Percentiles rank a stretch among this genome's conserved stretches.
These are phyloP conservation scores for Pestalotiopsis sp. DNA, from an alignment of 2,329 filamentous ascomycete genomes.

Conservation along the genomic window DNA sequence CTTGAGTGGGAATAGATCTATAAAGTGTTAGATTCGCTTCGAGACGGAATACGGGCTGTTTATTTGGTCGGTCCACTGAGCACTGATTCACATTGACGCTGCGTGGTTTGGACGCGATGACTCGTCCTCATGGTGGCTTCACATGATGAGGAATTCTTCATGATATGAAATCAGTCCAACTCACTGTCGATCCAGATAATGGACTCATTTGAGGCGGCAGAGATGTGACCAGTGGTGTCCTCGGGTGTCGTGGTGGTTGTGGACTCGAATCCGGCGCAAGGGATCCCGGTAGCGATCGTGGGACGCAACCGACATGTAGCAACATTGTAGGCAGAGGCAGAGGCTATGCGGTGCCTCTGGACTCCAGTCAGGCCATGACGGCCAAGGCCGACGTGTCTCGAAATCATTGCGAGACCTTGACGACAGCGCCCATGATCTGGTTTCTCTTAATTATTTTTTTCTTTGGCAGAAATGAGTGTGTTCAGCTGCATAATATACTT, in stretches of 20 bases:
- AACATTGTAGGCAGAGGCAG: constrained; percentile 21
- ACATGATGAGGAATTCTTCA: background rate
- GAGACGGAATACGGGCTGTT: background rate
- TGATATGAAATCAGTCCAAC: constrained; percentile 27
- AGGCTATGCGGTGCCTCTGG: background rate
- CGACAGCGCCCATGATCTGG: constrained; percentile 3
- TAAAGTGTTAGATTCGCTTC: background rate
- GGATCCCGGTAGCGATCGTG: constrained; percentile 16
- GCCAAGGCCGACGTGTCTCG: constrained; percentile 34
- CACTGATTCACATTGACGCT: background rate
- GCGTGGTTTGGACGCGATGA: background rate
- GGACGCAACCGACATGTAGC: constrained; percentile 21
- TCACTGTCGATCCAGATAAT: constrained; percentile 89
- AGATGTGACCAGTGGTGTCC: constrained; percentile 80
- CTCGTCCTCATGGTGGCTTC: background rate
- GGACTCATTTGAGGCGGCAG: constrained; percentile 74
- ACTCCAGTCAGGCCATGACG: constrained; percentile 36
- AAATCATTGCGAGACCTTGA: constrained; percentile 31
- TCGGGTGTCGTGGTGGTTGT: constrained; percentile 52
- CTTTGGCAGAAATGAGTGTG: background rate
- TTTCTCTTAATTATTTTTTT: background rate
- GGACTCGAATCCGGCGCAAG: constrained; percentile 22
- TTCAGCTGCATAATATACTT: background rate
- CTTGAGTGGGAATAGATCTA: constrained; percentile 83
- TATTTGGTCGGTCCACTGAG: background rate